Conservation (phyloP, 2,329 filamentous ascomycete species). For the Sporothrix luriei region DNA sequence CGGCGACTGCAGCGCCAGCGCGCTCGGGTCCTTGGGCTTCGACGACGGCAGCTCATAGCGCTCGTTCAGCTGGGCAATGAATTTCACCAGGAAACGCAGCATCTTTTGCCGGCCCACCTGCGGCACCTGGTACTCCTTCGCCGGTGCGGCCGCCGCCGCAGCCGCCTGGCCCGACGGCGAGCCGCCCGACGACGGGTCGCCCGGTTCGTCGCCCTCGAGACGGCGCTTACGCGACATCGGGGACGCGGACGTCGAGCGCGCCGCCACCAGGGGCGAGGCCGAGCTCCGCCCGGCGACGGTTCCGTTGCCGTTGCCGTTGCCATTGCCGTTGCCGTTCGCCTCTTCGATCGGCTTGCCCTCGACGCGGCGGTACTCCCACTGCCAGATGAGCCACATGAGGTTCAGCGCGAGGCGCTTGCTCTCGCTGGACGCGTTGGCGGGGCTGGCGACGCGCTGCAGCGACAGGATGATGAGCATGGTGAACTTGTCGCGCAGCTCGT, state of each 20-base stretch:
- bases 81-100: constrained; percentile 92
- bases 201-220: constrained; percentile 57
- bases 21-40: constrained; percentile 60
- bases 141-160: constrained; percentile 42
- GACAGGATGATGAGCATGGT: constrained; percentile 85
- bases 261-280: constrained; percentile 37
- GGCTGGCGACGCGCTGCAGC: constrained; percentile 81
- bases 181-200: constrained; percentile 35
- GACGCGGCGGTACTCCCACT: constrained; percentile 86
- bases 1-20: constrained; percentile 51
- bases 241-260: constrained; percentile 62
- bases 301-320: no score
- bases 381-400: constrained; percentile 86
- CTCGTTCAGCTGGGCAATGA: constrained; percentile 88
- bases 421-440: constrained; percentile 83
- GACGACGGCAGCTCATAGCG: constrained; percentile 76
- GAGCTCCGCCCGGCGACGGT: not conserved
- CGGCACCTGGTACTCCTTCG: constrained; percentile 71
- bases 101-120: constrained; percentile 71
- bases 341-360: constrained; percentile 54
- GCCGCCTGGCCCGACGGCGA: constrained; percentile 41
- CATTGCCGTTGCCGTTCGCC: no score
- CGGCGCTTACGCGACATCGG: constrained; percentile 75
- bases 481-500: constrained; percentile 90
- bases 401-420: constrained; percentile 89